Percentiles rank a stretch among this genome's conserved stretches.
phyloP scores from a whole-genome alignment of 2,329 filamentous ascomycete species.

The Emmonsia crescens region DNA sequence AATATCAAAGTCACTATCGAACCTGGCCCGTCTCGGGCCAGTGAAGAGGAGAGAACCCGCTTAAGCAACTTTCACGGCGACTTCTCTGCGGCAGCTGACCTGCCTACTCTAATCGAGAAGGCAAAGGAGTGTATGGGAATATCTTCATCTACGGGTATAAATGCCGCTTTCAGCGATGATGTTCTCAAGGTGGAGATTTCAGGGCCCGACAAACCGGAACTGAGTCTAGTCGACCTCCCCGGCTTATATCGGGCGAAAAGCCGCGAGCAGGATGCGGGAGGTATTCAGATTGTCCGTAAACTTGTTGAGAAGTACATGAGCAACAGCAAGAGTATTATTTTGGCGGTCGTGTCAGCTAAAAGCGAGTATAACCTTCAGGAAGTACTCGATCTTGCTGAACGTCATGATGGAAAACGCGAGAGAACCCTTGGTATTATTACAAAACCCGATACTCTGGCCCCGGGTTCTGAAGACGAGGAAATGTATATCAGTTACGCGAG shows the following conservation, averaged over 20 bases:
- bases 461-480: conserved; percentile 19
- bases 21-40: conserved; percentile 11
- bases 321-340: conserved; percentile 48
- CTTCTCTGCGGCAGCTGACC: too few species aligned
- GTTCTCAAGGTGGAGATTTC: conserved; percentile 9
- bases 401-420: conserved; percentile 17
- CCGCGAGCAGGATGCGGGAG: conserved; percentile 9
- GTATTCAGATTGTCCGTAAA: conserved; percentile 12
- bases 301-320: conserved; percentile 40
- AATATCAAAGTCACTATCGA: conserved; percentile 14
- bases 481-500: conserved; percentile 17
- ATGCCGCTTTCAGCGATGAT: conserved; percentile 7
- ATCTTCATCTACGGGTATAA: too few species aligned
- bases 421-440: conserved; percentile 26
- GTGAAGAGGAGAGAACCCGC: not conserved
- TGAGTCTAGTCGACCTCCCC: conserved; percentile 13
- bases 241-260: conserved; percentile 10
- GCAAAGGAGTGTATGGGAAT: too few species aligned
- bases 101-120: conserved; percentile 5
- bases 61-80: too few species aligned
- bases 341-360: conserved; percentile 44
- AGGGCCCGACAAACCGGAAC: conserved; percentile 7
- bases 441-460: conserved; percentile 21
- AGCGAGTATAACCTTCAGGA: conserved; percentile 47
- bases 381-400: conserved; percentile 35